These are phyloP conservation scores for Blyttiomyces sp. DNA, from an alignment of 371 early-diverging fungal species.

Conservation along the genomic window DNA sequence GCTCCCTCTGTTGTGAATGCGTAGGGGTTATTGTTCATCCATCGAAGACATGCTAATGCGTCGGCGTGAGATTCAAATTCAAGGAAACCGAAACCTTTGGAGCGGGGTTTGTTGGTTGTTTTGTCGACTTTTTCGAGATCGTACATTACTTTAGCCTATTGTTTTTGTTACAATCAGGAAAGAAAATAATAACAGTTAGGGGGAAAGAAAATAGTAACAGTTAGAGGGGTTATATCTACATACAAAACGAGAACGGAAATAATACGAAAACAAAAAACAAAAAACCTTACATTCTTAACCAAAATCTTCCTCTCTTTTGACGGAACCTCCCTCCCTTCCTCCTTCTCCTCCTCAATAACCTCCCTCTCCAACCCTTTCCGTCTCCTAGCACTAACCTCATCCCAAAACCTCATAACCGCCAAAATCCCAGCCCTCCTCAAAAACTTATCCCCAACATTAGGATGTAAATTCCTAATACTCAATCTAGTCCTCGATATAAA, in stretches of 20 bases:
- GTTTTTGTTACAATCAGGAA: too few relatives aligned
- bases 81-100: constrained; percentile 91
- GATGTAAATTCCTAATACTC: constrained; percentile 77
- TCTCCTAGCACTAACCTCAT: constrained; percentile 65
- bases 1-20: constrained; percentile 37
- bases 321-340: constrained; percentile 54
- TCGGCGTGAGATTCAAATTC: constrained; percentile 84
- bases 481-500: constrained; percentile 86
- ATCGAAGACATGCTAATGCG: constrained; percentile 86
- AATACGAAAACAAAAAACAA: constrained; percentile 2
- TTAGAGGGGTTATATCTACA: not conserved
- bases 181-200: too few relatives aligned
- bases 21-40: constrained; percentile 82
- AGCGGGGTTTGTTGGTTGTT: constrained; percentile 58
- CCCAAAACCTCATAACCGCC: constrained; percentile 72
- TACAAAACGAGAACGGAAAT: not conserved
- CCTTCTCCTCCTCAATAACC: constrained; percentile 46
- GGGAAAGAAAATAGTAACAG: not conserved
- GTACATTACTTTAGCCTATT: constrained; percentile 78
- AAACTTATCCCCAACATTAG: constrained; percentile 66
- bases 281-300: constrained; percentile 24
- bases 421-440: constrained; percentile 63
- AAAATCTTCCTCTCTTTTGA: constrained; percentile 13
- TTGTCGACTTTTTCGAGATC: constrained; percentile 75
- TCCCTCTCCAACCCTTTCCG: constrained; percentile 65